Evolutionary conservation across 2,329 filamentous ascomycete species (phyloP).

Genomic region (Verticillium albo-atrum): DNA sequence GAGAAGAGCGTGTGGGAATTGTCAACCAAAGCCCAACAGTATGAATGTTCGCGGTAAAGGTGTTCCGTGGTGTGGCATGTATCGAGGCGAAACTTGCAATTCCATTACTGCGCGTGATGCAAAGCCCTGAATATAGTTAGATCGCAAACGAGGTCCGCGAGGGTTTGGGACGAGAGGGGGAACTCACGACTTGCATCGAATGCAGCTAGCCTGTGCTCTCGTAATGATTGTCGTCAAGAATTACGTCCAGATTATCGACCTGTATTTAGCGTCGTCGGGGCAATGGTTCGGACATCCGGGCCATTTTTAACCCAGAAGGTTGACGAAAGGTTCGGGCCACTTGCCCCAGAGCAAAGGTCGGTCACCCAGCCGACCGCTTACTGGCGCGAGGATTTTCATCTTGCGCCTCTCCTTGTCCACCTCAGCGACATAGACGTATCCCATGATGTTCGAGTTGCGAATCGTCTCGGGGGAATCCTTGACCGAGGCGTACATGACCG

Average conservation of each 20-base stretch:
- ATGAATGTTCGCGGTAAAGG: too few relatives aligned
- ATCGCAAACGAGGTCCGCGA: neutral
- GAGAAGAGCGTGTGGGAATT: too few relatives aligned
- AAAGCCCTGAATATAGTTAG: neutral
- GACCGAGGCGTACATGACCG: constrained; percentile 73
- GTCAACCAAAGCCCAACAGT: too few relatives aligned
- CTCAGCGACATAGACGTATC: constrained; percentile 88
- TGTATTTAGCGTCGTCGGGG: neutral
- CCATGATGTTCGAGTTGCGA: constrained; percentile 78
- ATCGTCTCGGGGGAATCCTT: constrained; percentile 69
- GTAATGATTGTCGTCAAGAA: too few relatives aligned
- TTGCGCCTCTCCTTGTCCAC: constrained; percentile 82
- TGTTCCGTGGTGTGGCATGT: neutral
- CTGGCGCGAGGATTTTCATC: constrained; percentile 76
- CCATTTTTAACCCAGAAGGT: constrained; percentile 53
- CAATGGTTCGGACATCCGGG: neutral
- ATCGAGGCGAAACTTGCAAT: neutral
- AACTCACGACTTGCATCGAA: neutral
- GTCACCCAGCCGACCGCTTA: constrained; percentile 75
- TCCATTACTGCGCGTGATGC: neutral
- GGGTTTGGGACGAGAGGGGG: too few relatives aligned
- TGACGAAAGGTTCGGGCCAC: constrained; percentile 83
- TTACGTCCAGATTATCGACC: neutral
- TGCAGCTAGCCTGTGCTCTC: too few relatives aligned
- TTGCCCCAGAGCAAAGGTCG: constrained; percentile 77